phyloP scores from a whole-genome alignment of 257 asterid species.

The Paulownia fortunei region DNA sequence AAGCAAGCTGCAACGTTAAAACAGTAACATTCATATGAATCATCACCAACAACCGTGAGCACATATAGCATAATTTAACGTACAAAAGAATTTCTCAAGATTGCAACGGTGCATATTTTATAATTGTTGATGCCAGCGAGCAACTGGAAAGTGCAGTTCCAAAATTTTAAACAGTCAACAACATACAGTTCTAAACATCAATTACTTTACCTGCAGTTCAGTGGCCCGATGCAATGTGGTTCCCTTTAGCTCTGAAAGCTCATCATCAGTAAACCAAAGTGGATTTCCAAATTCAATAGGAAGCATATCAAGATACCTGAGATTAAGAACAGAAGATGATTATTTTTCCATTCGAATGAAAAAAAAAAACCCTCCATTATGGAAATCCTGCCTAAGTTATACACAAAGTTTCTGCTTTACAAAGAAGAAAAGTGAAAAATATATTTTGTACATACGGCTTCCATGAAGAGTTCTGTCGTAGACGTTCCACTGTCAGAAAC shows the following conservation, averaged over 20 bases:
- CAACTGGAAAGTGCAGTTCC: background rate
- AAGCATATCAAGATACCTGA: constrained; percentile 91
- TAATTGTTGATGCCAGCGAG: background rate
- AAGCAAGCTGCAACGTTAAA: constrained; percentile 24
- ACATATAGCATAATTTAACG: background rate
- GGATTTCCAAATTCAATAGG: constrained; percentile 84
- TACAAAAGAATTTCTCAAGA: background rate
- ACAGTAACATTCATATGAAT: background rate
- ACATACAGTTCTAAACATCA: background rate
- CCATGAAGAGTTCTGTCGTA: constrained; percentile 79
- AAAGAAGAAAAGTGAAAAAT: background rate
- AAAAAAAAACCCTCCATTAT: background rate
- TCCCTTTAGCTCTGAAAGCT: constrained; percentile 84
- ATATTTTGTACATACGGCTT: constrained; percentile 69
- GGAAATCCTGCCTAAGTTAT: background rate
- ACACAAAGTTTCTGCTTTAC: background rate
- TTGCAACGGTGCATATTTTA: background rate
- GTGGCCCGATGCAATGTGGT: constrained; percentile 82
- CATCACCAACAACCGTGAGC: constrained; percentile 22
- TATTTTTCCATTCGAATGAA: background rate
- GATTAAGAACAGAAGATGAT: constrained; percentile 20
- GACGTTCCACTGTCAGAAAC: constrained; percentile 84
- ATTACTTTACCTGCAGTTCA: constrained; percentile 68
- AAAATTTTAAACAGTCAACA: background rate
- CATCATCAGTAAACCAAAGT: constrained; percentile 93